Evolutionary conservation across 1,284 basidiomycete genomes (phyloP).

Genomic region (Hymenochaete sp.): DNA sequence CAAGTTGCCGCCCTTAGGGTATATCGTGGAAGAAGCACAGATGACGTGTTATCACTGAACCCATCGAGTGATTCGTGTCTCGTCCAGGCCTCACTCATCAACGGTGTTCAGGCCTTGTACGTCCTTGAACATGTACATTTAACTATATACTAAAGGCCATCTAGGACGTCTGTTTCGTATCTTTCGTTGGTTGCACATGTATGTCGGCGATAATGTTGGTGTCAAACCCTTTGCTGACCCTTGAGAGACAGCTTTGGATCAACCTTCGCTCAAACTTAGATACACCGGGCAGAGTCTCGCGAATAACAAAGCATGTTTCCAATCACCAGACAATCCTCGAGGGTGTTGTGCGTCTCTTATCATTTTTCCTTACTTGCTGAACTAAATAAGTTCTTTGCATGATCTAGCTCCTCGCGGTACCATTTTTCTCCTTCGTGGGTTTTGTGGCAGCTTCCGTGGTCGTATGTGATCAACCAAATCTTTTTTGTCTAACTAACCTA

Average conservation of each 20-base stretch:
- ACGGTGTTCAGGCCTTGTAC: constrained; percentile 16
- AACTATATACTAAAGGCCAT: too few relatives aligned
- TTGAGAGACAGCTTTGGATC: too few relatives aligned
- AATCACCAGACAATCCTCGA: too few relatives aligned
- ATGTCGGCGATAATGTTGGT: not conserved
- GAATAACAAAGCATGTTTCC: too few relatives aligned
- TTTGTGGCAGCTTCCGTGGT: constrained; percentile 10
- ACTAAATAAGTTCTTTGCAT: too few relatives aligned
- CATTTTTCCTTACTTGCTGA: too few relatives aligned
- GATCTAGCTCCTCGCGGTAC: constrained; percentile 9
- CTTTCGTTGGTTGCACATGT: constrained; percentile 16
- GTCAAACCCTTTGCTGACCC: not conserved
- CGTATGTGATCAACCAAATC: not conserved
- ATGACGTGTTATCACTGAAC: constrained; percentile 13
- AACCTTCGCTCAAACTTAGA: too few relatives aligned
- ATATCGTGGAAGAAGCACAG: constrained; percentile 12
- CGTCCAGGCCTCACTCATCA: constrained; percentile 16
- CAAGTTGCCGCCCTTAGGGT: constrained; percentile 9
- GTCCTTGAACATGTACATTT: not conserved
- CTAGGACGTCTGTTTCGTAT: constrained; percentile 12
- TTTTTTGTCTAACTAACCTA: not conserved
- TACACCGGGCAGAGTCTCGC: too few relatives aligned
- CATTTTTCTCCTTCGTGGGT: constrained; percentile 10
- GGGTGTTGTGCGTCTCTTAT: too few relatives aligned
- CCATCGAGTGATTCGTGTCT: constrained; percentile 12